Evolutionary conservation across 331 rosid species (phyloP), one percentile per base, ranked within the genome.

Genomic region (Erythrophleum ivorense): DNA sequence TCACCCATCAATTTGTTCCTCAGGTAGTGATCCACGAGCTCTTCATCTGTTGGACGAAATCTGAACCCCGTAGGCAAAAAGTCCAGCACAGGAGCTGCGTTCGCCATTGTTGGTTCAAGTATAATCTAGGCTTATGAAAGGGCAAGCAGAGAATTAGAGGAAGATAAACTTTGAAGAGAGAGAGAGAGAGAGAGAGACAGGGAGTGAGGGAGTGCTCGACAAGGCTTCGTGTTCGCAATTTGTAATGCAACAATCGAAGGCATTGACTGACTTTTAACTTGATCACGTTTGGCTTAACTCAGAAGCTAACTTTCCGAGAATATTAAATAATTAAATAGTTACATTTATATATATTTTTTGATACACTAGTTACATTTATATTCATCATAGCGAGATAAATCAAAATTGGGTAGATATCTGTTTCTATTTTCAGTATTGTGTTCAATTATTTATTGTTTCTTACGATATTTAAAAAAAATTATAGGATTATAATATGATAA

Each of bases 21-120:
- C 46, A 89, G 64, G 75, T 70, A 90, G 85, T 88, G 52, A 45
- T 1, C 11, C 43, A 89, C 49, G 19, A 91, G 87, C 78, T 89
- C 97, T 29, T 78, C 87, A 36, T 91, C 97, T 0, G 89, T 88
- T 0, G 94, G 97, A 19, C 13, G 84, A 78, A 91, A 91, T 60
- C 94, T 58, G 79, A 9, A 89, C 15, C 95, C 95, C 7, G 84
- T 87, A 1, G 89, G 86, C 67, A 36, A 1, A 10, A 0, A 16
- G 5, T 72, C 62, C 29, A 14, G 31, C 6, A 24, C 15, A 21
- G 33, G 9, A 70, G 3, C 6, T 74, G 3, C 3, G n/a, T 8
- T 16, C 29, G 43, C 80, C 80, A 76, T 74, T 73, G 52, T 3
- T 50, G 0, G 13, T 24, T 50, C 3, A 29, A n/a, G 46, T 2